Evolutionary conservation across 345 rosid species (phyloP), one percentile per base, ranked within the genome.

Genomic region (Psidium friedrichsthalianum): DNA sequence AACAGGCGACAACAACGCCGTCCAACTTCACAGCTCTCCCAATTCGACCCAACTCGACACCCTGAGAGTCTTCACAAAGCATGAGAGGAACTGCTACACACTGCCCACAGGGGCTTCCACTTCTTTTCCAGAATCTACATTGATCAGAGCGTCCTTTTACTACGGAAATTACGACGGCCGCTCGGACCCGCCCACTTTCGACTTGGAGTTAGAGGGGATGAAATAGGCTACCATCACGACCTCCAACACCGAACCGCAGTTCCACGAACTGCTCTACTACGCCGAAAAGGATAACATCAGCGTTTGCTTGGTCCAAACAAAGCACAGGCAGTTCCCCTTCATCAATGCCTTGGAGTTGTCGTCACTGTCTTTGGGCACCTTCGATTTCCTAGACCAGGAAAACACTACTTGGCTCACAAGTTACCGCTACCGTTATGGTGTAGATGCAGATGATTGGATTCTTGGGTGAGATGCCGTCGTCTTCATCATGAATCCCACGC

Each of bases 121-220:
- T 52, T 24, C 6, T 11, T 11, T 25, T 44, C 6, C n/a, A 12
- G 61, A 74, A 27, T 32, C 36, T 29, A 15, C 11, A 40, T 52
- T 83, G 76, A 58, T 83, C 6, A 85, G 56, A 22, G 86, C 86
- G 21, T 53, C 83, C 52, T 85, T 85, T 25, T 85, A 74, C 58
- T 85, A 85, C 5, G 86, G 86, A 18, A 85, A 85, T 61, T 85
- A 85, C 13, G 86, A 85, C 11, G 69, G 64, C 22, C 49, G 11
- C 36, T 81, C 57, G 47, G 32, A 82, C 25, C 78, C 76, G 6
- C 84, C 80, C 5, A 82, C 78, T 82, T 85, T 85, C 49, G 84
- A 82, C 22, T 44, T 86, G 56, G 87, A 82, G 51, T 49, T 82
- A 5, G 55, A 86, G 47, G 87, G 87, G 21, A 85, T 40, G 55